These are phyloP conservation scores for Glycyrrhiza uralensis DNA, from an alignment of 306 rosid species.

Conservation along the genomic window DNA sequence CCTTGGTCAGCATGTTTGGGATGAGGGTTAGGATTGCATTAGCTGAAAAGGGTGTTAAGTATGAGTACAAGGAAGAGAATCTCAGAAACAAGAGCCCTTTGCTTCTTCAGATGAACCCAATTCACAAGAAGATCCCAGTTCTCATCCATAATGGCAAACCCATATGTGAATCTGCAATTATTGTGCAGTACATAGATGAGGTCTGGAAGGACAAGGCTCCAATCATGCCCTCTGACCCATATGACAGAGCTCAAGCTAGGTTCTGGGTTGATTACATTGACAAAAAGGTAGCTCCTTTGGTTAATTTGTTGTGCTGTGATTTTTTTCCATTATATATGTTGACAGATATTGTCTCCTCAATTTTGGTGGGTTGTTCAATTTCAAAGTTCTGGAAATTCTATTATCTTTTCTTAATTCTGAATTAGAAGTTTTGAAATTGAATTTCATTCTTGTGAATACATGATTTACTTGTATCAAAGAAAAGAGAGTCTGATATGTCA, in stretches of 20 bases:
- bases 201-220: slow-evolving; percentile 22
- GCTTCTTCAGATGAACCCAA: slow-evolving; percentile 40
- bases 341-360: too few relatives aligned
- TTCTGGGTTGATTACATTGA: slow-evolving; percentile 40
- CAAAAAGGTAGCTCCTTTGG: neutral
- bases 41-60: slow-evolving; percentile 29
- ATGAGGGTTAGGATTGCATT: slow-evolving; percentile 29
- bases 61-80: slow-evolving; percentile 29
- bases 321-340: neutral
- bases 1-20: slow-evolving; percentile 26
- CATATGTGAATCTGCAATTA: slow-evolving; percentile 25
- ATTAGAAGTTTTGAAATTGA: too few relatives aligned
- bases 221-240: slow-evolving; percentile 23
- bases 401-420: neutral
- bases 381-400: too few relatives aligned
- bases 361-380: too few relatives aligned
- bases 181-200: slow-evolving; percentile 34
- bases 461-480: too few relatives aligned
- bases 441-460: too few relatives aligned
- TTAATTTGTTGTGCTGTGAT: neutral
- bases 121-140: slow-evolving; percentile 50
- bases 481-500: neutral
- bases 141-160: slow-evolving; percentile 40
- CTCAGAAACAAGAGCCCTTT: slow-evolving; percentile 11
- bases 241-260: slow-evolving; percentile 34